A percentile compares a stretch with the other conserved stretches of the same genome.
Conservation (phyloP, 176 grass and related monocot species). For the bread wheat (Triticum aestivum) region IWGSC_CS_RefSeq_v2.1 NC_057806.1:537998705-537999204, state of each 20-base stretch:
- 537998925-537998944: constrained; percentile 49
- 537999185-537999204: constrained; percentile 32
- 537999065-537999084: constrained; percentile 31
- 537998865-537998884: constrained; percentile 36
- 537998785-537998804: constrained; percentile 61
- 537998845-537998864: constrained; percentile 74
- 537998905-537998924: constrained; percentile 45
- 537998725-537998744: constrained; percentile 83
- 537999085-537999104: constrained; percentile 44
- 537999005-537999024: constrained; percentile 39
- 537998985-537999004: constrained; percentile 31
- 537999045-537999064: constrained; percentile 39
- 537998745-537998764: constrained; percentile 93
- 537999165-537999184: constrained; percentile 50
- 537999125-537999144: constrained; percentile 50
- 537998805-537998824: constrained; percentile 81
- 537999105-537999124: constrained; percentile 52
- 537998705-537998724: constrained; percentile 86
- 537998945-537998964: constrained; percentile 35
- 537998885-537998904: constrained; percentile 33
- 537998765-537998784: constrained; percentile 82
- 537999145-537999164: constrained; percentile 43
- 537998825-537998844: constrained; percentile 95
- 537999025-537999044: constrained; percentile 29
- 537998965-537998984: constrained; percentile 37